These are phyloP conservation scores for Umbellularia californica DNA, from an alignment of 164 flowering plant species.

Conservation along the genomic window DNA sequence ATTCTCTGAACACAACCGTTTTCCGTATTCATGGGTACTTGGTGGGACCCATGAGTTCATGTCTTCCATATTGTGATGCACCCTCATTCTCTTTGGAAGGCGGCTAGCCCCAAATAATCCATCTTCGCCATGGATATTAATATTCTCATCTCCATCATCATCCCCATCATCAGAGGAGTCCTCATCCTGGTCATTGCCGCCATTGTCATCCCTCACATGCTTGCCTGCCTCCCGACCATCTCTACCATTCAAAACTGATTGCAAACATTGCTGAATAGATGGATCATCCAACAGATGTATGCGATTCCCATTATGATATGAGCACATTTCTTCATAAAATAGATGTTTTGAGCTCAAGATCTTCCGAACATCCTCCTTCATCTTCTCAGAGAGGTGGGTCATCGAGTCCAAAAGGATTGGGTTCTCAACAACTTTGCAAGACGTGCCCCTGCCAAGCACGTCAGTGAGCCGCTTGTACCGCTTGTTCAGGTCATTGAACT, in stretches of 20 bases:
- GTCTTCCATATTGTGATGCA: constrained; percentile 19
- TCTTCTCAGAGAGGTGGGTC: constrained; percentile 52
- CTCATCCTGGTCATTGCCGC: constrained; percentile 19
- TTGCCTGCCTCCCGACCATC: constrained; percentile 16
- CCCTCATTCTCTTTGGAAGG: constrained; percentile 26
- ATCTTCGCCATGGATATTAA: constrained; percentile 6
- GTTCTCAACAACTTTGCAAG: constrained; percentile 83
- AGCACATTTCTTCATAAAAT: constrained; percentile 85
- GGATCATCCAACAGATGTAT: constrained; percentile 29
- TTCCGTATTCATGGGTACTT: constrained; percentile 7
- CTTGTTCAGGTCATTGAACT: constrained; percentile 74
- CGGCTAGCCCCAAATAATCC: constrained; percentile 9
- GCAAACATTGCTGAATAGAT: constrained; percentile 31
- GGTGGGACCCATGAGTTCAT: constrained; percentile 11
- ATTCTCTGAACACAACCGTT: constrained; percentile 5
- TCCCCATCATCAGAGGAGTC: constrained; percentile 10
- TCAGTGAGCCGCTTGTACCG: constrained; percentile 86
- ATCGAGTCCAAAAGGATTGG: constrained; percentile 58
- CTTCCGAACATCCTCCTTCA: constrained; percentile 76
- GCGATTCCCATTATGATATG: constrained; percentile 74
- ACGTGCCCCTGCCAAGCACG: constrained; percentile 64
- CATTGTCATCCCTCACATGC: constrained; percentile 30
- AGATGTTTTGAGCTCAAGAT: constrained; percentile 77
- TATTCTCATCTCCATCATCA: constrained; percentile 15
- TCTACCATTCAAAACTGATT: constrained; percentile 23